These are phyloP conservation scores for Friedmanniomyces simplex DNA, from an alignment of 495 filamentous ascomycete genomes.

Conservation along the genomic window DNA sequence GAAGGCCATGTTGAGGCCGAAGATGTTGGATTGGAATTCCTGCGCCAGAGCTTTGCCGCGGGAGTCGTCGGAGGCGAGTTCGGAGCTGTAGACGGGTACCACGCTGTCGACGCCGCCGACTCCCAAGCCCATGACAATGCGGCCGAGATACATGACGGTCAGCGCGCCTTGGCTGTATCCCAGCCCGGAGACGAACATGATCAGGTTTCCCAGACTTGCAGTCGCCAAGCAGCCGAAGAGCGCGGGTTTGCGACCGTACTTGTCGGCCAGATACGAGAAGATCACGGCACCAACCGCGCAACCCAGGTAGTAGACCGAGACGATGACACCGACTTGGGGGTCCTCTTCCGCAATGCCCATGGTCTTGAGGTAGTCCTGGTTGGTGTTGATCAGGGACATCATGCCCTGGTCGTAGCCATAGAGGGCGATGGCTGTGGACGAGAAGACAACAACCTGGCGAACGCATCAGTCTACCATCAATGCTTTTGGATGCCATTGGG, in stretches of 20 bases:
- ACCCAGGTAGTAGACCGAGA: slow-evolving; percentile 50
- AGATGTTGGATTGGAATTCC: slow-evolving; percentile 51
- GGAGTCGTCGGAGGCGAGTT: slow-evolving; percentile 39
- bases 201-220: slow-evolving; percentile 40
- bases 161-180: slow-evolving; percentile 35
- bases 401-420: slow-evolving; percentile 44
- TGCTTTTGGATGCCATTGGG: neutral
- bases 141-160: slow-evolving; percentile 41
- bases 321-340: slow-evolving; percentile 45
- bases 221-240: slow-evolving; percentile 42
- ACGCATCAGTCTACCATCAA: neutral
- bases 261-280: slow-evolving; percentile 40
- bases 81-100: slow-evolving; percentile 46
- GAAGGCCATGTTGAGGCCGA: slow-evolving; percentile 47
- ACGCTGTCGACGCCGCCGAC: slow-evolving; percentile 49
- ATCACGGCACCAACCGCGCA: slow-evolving; percentile 44
- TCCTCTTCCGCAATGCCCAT: slow-evolving; percentile 42
- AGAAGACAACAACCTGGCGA: slow-evolving; percentile 40
- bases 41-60: slow-evolving; percentile 45
- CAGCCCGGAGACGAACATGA: slow-evolving; percentile 46
- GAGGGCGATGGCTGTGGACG: slow-evolving; percentile 46
- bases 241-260: slow-evolving; percentile 38
- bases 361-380: slow-evolving; percentile 42
- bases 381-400: slow-evolving; percentile 53
- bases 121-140: slow-evolving; percentile 46